Percentiles rank a stretch among this genome's conserved stretches.
These are phyloP conservation scores for Acanthamoeba polyphaga DNA, from an alignment of 208 protist genomes.

Conservation along the genomic window DNA sequence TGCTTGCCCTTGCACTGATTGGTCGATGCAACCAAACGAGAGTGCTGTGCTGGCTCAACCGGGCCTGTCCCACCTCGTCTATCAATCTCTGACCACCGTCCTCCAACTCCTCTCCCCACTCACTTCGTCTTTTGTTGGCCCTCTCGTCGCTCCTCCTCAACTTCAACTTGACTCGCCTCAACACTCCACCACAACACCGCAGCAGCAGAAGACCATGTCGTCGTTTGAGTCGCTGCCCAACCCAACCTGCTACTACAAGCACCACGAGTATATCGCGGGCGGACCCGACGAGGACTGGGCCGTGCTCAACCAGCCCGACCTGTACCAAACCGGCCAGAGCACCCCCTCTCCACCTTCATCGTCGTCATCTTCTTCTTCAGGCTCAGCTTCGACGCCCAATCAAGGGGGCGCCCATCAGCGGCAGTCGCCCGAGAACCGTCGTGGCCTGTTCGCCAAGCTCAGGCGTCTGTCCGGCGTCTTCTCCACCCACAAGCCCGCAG, in stretches of 20 bases:
- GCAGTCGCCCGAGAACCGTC: background rate
- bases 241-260: background rate
- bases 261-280: background rate
- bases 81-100: no score
- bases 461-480: constrained; percentile 19
- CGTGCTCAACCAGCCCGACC: background rate
- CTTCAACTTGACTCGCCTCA: no score
- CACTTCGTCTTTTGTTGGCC: background rate
- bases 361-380: background rate
- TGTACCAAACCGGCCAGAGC: background rate
- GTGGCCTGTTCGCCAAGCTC: background rate
- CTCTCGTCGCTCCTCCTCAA: background rate
- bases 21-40: no score
- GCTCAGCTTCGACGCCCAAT: no score
- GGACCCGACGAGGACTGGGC: constrained; percentile 48
- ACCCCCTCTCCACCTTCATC: background rate
- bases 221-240: background rate
- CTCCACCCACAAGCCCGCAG: background rate
- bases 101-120: no score
- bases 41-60: no score
- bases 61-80: no score
- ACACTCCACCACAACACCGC: background rate
- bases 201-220: background rate
- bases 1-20: no score
- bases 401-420: background rate